A percentile compares a stretch with the other conserved stretches of the same genome.
phyloP scores from a whole-genome alignment of 164 flowering plant species.

The Tetracentron sinense region DNA sequence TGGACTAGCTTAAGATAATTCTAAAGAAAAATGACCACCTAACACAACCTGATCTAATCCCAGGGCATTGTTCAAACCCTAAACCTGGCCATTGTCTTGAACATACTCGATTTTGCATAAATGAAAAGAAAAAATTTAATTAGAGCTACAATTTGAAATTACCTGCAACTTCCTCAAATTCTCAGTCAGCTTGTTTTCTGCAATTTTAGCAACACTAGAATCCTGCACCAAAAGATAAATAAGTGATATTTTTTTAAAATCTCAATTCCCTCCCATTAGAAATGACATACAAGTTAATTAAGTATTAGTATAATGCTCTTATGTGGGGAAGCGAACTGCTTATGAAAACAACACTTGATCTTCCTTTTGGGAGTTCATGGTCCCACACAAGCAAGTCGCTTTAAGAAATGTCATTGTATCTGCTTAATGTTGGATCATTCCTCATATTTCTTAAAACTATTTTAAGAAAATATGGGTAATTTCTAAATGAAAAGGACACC shows the following conservation, averaged over 20 bases:
- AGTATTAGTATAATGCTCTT: background rate
- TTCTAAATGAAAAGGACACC: too few relatives aligned
- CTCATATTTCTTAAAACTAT: too few relatives aligned
- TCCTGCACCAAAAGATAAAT: conserved; percentile 42
- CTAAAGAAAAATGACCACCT: background rate
- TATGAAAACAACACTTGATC: background rate
- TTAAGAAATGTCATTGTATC: too few relatives aligned
- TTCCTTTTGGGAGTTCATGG: too few relatives aligned
- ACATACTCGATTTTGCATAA: background rate
- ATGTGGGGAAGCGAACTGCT: background rate
- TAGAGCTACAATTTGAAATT: background rate
- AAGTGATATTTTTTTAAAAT: background rate
- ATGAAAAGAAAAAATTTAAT: background rate
- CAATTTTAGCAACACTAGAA: conserved; percentile 44
- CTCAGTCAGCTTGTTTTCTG: conserved; percentile 65
- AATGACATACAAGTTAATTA: background rate
- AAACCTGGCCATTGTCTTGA: background rate
- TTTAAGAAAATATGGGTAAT: too few relatives aligned
- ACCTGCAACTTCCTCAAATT: conserved; percentile 77
- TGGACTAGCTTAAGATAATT: background rate
- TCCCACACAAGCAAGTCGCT: too few relatives aligned
- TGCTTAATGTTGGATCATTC: too few relatives aligned
- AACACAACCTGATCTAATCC: background rate
- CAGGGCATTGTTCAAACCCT: background rate
- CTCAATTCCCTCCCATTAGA: background rate